phyloP scores from a whole-genome alignment of 208 protist genomes.

The Acanthamoeba lenticulata region DNA sequence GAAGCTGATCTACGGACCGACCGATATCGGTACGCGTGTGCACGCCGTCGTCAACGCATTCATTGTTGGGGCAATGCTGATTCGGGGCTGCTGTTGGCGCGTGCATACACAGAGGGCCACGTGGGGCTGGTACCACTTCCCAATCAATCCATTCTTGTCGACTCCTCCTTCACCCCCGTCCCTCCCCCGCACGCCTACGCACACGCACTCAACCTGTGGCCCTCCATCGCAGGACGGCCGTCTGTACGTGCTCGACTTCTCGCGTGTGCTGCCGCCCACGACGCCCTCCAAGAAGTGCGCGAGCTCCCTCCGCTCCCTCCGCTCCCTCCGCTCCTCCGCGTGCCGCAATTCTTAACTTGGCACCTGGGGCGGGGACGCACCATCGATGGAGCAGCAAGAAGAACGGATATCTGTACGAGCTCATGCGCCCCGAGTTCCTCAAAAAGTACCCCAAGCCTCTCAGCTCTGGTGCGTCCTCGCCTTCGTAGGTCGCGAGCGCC shows the following conservation, averaged over 20 bases:
- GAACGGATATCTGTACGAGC: constrained; percentile 44
- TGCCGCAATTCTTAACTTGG: background rate
- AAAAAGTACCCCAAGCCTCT: constrained; percentile 57
- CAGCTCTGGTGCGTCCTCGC: constrained; percentile 1
- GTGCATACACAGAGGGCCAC: constrained; percentile 9
- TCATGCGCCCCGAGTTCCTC: constrained; percentile 29
- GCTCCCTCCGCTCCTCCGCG: background rate
- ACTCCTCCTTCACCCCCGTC: background rate
- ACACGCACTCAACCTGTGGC: background rate
- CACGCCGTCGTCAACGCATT: background rate
- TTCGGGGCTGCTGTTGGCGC: background rate
- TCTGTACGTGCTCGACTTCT: constrained; percentile 59
- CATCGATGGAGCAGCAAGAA: background rate
- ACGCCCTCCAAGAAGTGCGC: background rate
- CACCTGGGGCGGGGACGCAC: background rate
- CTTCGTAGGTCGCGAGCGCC: too few relatives aligned
- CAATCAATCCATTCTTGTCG: background rate
- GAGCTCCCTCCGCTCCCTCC: background rate
- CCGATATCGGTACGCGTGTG: constrained; percentile 13
- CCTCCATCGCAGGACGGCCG: background rate
- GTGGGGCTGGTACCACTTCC: background rate
- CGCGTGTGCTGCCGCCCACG: constrained; percentile 5
- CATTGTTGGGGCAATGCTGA: background rate
- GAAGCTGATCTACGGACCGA: constrained; percentile 12
- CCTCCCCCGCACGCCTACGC: background rate